phyloP scores from a whole-genome alignment of 2,329 filamentous ascomycete species.

The Talaromyces sp. region DNA sequence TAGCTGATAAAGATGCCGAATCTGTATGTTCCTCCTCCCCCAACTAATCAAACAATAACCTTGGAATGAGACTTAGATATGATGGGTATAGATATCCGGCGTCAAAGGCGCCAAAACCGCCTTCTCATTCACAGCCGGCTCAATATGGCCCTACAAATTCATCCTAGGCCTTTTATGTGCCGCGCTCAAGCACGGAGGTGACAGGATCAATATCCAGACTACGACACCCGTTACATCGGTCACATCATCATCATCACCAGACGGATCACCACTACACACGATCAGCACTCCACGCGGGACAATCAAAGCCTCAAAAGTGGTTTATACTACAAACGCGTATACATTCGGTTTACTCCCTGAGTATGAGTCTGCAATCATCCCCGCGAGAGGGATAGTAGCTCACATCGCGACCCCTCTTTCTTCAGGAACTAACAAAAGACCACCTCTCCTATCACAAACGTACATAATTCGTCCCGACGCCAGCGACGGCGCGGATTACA shows the following conservation, averaged over 20 bases:
- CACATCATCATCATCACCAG: too few species aligned
- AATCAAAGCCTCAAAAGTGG: conserved; percentile 58
- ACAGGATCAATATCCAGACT: conserved; percentile 51
- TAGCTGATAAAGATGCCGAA: conserved; percentile 25
- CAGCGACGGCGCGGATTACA: conserved; percentile 52
- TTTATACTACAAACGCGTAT: conserved; percentile 82
- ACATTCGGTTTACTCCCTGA: conserved; percentile 68
- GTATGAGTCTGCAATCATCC: conserved; percentile 68
- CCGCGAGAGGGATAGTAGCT: conserved; percentile 58
- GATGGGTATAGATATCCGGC: conserved; percentile 33
- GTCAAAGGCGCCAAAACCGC: conserved; percentile 38
- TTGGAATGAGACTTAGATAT: neutral
- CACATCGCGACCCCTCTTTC: conserved; percentile 28
- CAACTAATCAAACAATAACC: too few species aligned
- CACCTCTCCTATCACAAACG: conserved; percentile 40
- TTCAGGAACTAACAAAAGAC: conserved; percentile 12
- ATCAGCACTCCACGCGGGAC: conserved; percentile 58
- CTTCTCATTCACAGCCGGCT: conserved; percentile 33
- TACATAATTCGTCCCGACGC: conserved; percentile 54
- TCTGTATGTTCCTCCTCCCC: conserved; percentile 19
- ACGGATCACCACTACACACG: conserved; percentile 47
- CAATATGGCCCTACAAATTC: conserved; percentile 68
- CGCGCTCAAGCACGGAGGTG: conserved; percentile 9
- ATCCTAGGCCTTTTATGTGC: conserved; percentile 44
- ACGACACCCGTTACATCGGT: conserved; percentile 43